Base-by-base conservation (phyloP, 768 basidiomycete species). In the Auriscalpium orientale region DNA sequence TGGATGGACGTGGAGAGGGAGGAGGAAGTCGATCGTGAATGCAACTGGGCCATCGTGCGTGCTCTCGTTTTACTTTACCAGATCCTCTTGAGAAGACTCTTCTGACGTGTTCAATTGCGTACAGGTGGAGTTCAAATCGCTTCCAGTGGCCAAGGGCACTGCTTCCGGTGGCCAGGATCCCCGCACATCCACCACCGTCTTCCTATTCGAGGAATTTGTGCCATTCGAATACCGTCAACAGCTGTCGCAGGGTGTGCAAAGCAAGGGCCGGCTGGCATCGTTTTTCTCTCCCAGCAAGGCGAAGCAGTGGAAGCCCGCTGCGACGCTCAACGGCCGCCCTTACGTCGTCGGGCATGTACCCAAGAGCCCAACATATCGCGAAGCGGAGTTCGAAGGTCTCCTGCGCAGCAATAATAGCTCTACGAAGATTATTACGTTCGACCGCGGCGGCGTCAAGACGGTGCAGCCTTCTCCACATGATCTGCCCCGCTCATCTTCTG, bases 121-220 rank as follows among this genome's bases (percentile, higher is more conserved):
- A 8, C 61, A 95, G 88, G 82, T 95, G 51, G 91, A 95, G 66
- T 97, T 86, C 76, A 95, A 90, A 64, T 83, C 91, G 0, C 74
- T 87, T 1, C 84, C 89, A 49, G 35, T 78, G 60, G 18, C 66
- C 3, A 63, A 64, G 33, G 47, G 64, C 18, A 65, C 67, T 2
- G 57, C 58, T 10, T 64, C 70, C 1, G 70, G 70, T 1, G 66
- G 66, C 5, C 58, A 63, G 2, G 90, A 94, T 65, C 90, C 90
- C 0, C 79, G 93, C n/a, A 86, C 81, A 1, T 74, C 83, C 0
- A 76, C 82, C 0, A 79, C 84, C 0, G 80, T 91, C 49, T 79
- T 97, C 52, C 72, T 98, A 7, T 95, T 92, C 60, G 94, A 99
- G 70, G 97, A 98, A 69, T 89, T 91, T 54, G 92, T 99, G 3